Evolutionary conservation across 495 filamentous ascomycete species (phyloP), one percentile per base, ranked within the genome.

Genomic region (Penicillium simplicissimum): DNA sequence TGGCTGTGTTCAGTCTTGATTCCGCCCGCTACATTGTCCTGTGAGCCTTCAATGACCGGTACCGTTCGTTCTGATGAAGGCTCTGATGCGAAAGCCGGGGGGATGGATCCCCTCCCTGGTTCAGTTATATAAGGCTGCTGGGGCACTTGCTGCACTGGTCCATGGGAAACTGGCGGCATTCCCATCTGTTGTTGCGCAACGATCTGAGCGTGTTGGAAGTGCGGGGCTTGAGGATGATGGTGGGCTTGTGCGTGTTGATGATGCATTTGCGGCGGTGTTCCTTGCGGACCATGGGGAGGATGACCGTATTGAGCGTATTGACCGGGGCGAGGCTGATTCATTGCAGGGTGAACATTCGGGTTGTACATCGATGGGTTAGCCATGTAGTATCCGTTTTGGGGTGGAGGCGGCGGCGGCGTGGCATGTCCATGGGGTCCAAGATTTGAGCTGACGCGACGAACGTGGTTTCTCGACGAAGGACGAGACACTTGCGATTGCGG

Each of bases 351-450:
- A 53, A 84, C 82, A 65, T 92, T 91, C 8, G 87, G 86, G 69
- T 91, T 91, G 72, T 94, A 96, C 65, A 96, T 88, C 28, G 91
- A 85, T 3, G 90, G 88, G 64, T 95, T 91, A 9, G 90, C 84
- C 83, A 96, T 91, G 70, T 93, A 96, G 17, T 86, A 95, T 6
- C 88, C 89, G 76, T 93, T 94, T 57, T 86, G 84, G 11, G 85
- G 82, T 19, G 81, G 83, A 17, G 80, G 79, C 5, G 87, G 84
- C 43, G 87, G 88, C 33, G 88, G 84, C 63, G 84, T 74, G 67
- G 76, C 66, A 76, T 87, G 76, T 57, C 81, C 80, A 25, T 86
- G 89, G 15, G 87, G 85, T 10, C 85, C 85, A 59, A 92, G 86
- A 66, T 89, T 88, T 21, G 90, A 90, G 68, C 89, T 92, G 63